Conservation (phyloP, 2,329 filamentous ascomycete genomes). For the Colletotrichum karsti region DNA sequence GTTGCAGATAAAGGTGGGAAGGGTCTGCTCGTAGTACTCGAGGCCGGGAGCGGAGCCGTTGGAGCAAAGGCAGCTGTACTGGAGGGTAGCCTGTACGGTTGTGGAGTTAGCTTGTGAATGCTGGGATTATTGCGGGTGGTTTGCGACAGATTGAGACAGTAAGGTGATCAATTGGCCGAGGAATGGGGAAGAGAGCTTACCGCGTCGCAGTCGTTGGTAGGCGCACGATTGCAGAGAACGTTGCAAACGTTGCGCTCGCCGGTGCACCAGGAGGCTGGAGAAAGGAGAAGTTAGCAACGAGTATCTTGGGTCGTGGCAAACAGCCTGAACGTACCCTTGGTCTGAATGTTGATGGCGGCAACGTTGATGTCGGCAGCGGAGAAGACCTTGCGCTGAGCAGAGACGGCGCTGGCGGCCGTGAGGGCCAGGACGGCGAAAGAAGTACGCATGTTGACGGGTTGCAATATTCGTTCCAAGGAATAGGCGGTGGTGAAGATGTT, state of each 20-base stretch:
- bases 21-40: constrained; percentile 61
- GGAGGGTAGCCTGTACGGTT: constrained; percentile 47
- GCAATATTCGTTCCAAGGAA: constrained; percentile 22
- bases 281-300: not conserved
- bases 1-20: constrained; percentile 62
- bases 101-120: constrained; percentile 15
- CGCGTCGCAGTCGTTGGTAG: constrained; percentile 53
- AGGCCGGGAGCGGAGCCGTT: constrained; percentile 60
- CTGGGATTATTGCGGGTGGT: not conserved
- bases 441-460: constrained; percentile 26
- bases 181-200: constrained; percentile 47
- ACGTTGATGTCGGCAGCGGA: constrained; percentile 23
- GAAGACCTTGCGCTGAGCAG: constrained; percentile 29
- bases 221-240: constrained; percentile 52
- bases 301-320: too few species aligned
- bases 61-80: constrained; percentile 58
- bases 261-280: constrained; percentile 59
- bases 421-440: constrained; percentile 26
- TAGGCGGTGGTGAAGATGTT: constrained; percentile 26
- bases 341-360: not conserved
- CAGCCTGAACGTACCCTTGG: too few species aligned
- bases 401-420: constrained; percentile 22
- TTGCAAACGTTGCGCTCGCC: constrained; percentile 60
- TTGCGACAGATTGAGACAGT: not conserved
- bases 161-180: not conserved